phyloP scores from a whole-genome alignment of 257 asterid genomes.

The Nicotiana tabacum region DNA sequence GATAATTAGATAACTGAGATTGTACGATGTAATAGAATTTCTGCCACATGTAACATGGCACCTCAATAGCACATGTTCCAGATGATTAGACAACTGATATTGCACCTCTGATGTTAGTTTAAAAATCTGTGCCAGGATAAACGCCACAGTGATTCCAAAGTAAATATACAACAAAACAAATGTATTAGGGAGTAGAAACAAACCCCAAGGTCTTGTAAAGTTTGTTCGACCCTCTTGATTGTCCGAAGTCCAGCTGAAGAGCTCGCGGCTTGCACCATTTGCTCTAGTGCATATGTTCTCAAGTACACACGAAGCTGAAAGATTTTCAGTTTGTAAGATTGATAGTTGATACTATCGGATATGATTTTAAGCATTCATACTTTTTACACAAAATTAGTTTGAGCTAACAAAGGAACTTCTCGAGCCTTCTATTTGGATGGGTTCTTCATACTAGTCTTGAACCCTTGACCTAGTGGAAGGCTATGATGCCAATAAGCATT shows the following conservation, averaged over 20 bases:
- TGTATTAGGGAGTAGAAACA: constrained; percentile 26
- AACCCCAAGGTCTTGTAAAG: constrained; percentile 98
- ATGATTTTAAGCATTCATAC: not conserved
- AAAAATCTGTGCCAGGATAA: not conserved
- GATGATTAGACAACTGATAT: not conserved
- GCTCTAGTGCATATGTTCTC: constrained; percentile 84
- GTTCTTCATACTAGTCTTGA: too few species aligned
- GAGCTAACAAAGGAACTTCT: not conserved
- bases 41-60: not conserved
- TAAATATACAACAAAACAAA: not conserved
- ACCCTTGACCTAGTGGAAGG: too few species aligned
- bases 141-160: not conserved
- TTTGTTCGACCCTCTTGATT: constrained; percentile 91
- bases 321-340: constrained; percentile 15
- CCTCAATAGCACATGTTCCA: not conserved
- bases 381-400: not conserved
- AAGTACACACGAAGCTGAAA: constrained; percentile 89
- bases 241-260: constrained; percentile 97
- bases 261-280: constrained; percentile 99
- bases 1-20: not conserved
- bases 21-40: not conserved
- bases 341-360: not conserved
- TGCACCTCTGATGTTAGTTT: not conserved
- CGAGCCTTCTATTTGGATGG: not conserved
- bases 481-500: too few species aligned